Percentiles rank a stretch among this genome's conserved stretches.
phyloP scores from a whole-genome alignment of 2,329 filamentous ascomycete genomes.

The Venturia effusa region DNA sequence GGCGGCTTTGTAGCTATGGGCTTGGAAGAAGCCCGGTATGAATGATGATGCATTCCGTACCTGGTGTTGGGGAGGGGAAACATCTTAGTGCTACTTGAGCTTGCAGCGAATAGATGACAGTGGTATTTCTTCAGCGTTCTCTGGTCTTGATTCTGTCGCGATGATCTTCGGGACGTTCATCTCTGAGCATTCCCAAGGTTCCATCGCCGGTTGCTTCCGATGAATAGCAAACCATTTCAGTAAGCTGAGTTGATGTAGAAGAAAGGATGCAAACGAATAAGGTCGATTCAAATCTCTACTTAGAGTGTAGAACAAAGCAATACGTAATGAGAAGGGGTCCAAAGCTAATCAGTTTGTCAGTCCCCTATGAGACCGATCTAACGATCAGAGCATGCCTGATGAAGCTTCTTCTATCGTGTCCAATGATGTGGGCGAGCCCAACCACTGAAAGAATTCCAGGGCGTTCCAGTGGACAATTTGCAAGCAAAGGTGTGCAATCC shows the following conservation, averaged over 20 bases:
- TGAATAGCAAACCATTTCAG: background rate
- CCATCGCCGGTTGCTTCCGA: background rate
- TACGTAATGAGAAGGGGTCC: background rate
- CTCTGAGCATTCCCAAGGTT: background rate
- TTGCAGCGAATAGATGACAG: background rate
- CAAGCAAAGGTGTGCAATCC: too few relatives aligned
- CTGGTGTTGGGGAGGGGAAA: background rate
- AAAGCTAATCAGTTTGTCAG: background rate
- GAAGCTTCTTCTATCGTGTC: background rate
- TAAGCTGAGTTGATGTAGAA: background rate
- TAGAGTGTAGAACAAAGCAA: background rate
- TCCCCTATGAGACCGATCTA: background rate
- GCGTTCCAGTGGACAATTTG: too few relatives aligned
- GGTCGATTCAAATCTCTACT: background rate
- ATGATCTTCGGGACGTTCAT: background rate
- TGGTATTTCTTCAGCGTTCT: background rate
- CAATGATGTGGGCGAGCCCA: background rate
- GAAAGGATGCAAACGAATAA: background rate
- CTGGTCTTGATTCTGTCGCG: background rate
- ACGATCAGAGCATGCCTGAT: background rate
- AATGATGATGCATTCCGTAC: background rate
- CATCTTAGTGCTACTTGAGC: background rate
- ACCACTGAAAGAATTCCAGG: too few relatives aligned
- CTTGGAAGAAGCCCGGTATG: background rate
- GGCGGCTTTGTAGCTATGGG: background rate